Conservation (phyloP, 2,329 filamentous ascomycete genomes). For the Talaromyces sp. region DNA sequence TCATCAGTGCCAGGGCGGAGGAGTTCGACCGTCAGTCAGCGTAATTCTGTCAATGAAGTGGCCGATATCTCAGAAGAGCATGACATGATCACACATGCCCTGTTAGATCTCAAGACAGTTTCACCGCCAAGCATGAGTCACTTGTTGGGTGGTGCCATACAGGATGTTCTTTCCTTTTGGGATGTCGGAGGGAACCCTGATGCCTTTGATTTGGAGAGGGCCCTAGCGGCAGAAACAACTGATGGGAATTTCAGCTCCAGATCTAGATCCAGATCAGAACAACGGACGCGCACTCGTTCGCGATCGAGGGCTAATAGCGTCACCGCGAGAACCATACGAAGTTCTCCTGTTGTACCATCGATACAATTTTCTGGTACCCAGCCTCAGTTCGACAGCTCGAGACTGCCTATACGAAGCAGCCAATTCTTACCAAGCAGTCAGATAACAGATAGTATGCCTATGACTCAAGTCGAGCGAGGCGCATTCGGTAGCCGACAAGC, state of each 20-base stretch:
- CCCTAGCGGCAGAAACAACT: conserved; percentile 20
- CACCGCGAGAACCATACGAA: conserved; percentile 21
- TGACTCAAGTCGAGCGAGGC: conserved; percentile 42
- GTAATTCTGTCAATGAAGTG: background rate
- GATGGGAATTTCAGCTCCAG: conserved; percentile 21
- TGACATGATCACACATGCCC: background rate
- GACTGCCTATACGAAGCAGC: conserved; percentile 19
- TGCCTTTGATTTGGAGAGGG: conserved; percentile 33
- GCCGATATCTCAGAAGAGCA: background rate
- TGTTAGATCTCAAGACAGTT: conserved; percentile 9
- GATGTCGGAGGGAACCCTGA: conserved; percentile 30
- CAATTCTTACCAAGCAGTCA: conserved; percentile 31
- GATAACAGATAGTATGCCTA: conserved; percentile 31
- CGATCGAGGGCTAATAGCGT: conserved; percentile 21
- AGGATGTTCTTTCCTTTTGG: conserved; percentile 37
- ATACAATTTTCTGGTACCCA: conserved; percentile 33
- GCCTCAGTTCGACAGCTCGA: conserved; percentile 24
- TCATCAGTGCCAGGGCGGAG: background rate
- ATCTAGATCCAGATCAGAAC: conserved; percentile 16
- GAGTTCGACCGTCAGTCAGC: background rate
- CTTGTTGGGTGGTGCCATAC: background rate
- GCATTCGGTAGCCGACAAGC: conserved; percentile 36
- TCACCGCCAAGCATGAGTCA: conserved; percentile 1
- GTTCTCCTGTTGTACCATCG: conserved; percentile 26
- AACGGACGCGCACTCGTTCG: conserved; percentile 26